A percentile compares a stretch with the other conserved stretches of the same genome.
Conservation (phyloP, 352 stramenopile species). For the Phytophthora parvispora region DNA sequence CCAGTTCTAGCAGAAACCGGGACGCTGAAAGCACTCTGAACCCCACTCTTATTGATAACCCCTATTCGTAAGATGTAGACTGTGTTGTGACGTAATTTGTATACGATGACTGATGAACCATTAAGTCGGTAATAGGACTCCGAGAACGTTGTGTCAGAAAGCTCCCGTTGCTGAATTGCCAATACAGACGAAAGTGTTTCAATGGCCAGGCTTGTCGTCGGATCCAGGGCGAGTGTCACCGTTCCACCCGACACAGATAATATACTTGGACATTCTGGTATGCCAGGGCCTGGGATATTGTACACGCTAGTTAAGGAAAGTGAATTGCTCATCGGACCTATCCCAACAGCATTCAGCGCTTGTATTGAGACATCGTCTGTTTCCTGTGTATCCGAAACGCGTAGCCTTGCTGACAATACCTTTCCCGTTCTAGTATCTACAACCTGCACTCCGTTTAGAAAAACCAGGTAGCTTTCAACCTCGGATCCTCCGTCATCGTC, state of each 20-base stretch:
- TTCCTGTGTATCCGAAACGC: not conserved
- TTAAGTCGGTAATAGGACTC: constrained; percentile 23
- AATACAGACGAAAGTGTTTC: constrained; percentile 2
- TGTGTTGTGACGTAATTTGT: constrained; percentile 60
- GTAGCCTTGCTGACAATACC: constrained; percentile 35
- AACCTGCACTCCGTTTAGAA: constrained; percentile 52
- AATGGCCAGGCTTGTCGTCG: constrained; percentile 6
- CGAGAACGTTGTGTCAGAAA: constrained; percentile 23
- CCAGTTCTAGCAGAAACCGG: constrained; percentile 41
- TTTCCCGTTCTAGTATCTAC: constrained; percentile 26
- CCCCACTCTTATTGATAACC: constrained; percentile 14
- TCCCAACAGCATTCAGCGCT: constrained; percentile 47
- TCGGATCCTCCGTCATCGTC: constrained; percentile 51
- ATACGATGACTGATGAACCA: constrained; percentile 30
- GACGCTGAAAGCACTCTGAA: constrained; percentile 35
- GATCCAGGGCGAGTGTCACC: constrained; percentile 29
- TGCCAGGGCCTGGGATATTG: not conserved
- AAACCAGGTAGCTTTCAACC: constrained; percentile 54
- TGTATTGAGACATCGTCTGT: constrained; percentile 40
- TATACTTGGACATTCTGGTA: constrained; percentile 12
- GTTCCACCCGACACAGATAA: constrained; percentile 28
- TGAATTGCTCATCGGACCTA: constrained; percentile 32
- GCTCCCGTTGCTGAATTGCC: constrained; percentile 47
- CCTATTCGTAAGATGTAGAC: constrained; percentile 60
- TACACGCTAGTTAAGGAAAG: constrained; percentile 1